Base-by-base conservation (phyloP, 1,139 yeast species). In the Diutina pseudorugosa region DNA sequence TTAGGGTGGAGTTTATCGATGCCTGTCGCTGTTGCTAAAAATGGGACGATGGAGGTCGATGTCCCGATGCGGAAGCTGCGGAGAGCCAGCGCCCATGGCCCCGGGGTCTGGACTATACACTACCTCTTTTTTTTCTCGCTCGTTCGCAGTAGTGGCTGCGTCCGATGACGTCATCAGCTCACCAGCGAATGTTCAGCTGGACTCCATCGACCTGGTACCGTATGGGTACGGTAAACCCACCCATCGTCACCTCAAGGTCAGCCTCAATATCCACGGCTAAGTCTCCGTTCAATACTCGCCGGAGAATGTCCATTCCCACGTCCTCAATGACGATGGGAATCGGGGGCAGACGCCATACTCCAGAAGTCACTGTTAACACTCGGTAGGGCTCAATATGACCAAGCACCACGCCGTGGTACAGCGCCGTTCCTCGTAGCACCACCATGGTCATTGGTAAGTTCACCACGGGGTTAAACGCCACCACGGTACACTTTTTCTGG, bases 401-500 rank as follows among this genome's bases (percentile, higher is more conserved):
- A 52, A 81, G 61, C 1, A 69, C 63, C 2, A 68, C 65, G 1
- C 70, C 80, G 41, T 77, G 71, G 56, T 72, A 70, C 2, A 66
- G 64, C 0, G 83, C 85, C 52, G 66, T 70, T 2, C 78, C 82
- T 51, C 69, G 68, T 25, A 66, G 59, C 19, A 81, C 62, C 19
- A 65, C 65, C 5, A 77, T 63, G n/a, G 62, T 58, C 0, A 77
- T 61, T 19, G 70, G 74, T 8, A 68, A 61, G 57, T 80, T 79
- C 12, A 58, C 54, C 1, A 80, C 58, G 0, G 86, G 86, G 56
- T 81, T 81, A 61, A 61, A 77, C 0, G 80, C 64, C 0, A 72
- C 70, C 51, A 80, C 58, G 57, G 79, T 82, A 8, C 79, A 70
- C 52, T 78, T 80, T 0, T 82, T 75, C 1, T 74, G 67, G 58